These are phyloP conservation scores for Fusarium armeniacum DNA, from an alignment of 2,329 filamentous ascomycete species.

Conservation along the genomic window DNA sequence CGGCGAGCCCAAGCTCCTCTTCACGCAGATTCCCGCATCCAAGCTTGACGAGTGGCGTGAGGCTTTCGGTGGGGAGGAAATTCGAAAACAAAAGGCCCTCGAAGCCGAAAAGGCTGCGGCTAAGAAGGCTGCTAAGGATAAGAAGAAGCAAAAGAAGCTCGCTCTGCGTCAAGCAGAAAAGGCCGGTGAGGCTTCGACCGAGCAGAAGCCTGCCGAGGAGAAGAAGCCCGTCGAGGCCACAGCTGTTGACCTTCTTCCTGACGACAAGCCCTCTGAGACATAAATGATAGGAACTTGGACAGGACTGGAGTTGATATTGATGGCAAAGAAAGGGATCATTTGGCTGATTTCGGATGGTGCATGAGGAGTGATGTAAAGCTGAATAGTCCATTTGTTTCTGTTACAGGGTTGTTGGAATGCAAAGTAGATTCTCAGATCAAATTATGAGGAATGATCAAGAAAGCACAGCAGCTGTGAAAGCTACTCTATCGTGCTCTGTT, in stretches of 20 bases:
- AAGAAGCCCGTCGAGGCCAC: constrained; percentile 43
- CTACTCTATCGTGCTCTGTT: constrained; percentile 10
- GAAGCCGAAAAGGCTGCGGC: constrained; percentile 64
- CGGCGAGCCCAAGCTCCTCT: constrained; percentile 82
- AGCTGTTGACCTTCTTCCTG: constrained; percentile 39
- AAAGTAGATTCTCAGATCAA: constrained; percentile 47
- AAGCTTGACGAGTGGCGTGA: constrained; percentile 88
- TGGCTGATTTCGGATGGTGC: constrained; percentile 16
- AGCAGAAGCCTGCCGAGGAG: constrained; percentile 23
- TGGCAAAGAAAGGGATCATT: constrained; percentile 1
- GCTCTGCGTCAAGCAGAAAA: constrained; percentile 45
- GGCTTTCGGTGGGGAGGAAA: constrained; percentile 75
- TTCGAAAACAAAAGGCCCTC: constrained; percentile 77
- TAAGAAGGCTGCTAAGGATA: constrained; percentile 65
- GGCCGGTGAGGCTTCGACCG: constrained; percentile 23
- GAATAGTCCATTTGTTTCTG: constrained; percentile 24
- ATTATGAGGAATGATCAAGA: constrained; percentile 41
- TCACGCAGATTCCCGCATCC: constrained; percentile 84
- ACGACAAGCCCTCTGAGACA: constrained; percentile 40
- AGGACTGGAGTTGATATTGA: constrained; percentile 12
- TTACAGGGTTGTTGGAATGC: constrained; percentile 29
- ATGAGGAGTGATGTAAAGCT: constrained; percentile 25
- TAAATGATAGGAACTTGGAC: constrained; percentile 7
- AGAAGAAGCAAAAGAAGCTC: constrained; percentile 62
- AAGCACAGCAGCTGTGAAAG: constrained; percentile 34